Conservation (phyloP, 73 alveolate species). For the Paramecium biaurelia region DNA sequence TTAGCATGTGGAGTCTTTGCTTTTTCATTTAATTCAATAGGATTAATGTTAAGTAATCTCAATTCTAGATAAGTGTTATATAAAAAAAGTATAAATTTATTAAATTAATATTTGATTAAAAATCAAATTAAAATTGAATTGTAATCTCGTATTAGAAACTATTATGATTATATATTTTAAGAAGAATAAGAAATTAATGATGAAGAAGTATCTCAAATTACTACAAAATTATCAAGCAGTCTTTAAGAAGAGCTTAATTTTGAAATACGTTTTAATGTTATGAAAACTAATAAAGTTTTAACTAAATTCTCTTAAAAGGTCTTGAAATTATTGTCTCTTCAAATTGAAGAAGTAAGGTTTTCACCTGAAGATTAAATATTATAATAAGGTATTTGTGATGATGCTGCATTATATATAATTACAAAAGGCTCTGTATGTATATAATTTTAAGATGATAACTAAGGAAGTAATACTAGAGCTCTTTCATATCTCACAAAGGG, state of each 20-base stretch:
- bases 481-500: conserved; percentile 35
- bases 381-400: conserved; percentile 30
- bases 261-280: conserved; percentile 30
- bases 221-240: conserved; percentile 7
- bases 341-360: conserved; percentile 44
- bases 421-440: conserved; percentile 34
- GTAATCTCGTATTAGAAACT: conserved; percentile 70
- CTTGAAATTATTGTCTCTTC: neutral
- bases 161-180: conserved; percentile 75
- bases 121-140: conserved; percentile 73
- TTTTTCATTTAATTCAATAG: conserved; percentile 80
- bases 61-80: conserved; percentile 63
- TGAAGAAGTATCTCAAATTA: conserved; percentile 43
- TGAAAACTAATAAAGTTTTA: neutral
- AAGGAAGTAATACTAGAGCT: neutral
- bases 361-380: conserved; percentile 55
- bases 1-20: conserved; percentile 90
- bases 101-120: conserved; percentile 66
- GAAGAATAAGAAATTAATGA: conserved; percentile 43
- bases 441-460: neutral
- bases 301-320: neutral
- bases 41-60: conserved; percentile 67
- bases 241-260: conserved; percentile 11
- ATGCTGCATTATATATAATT: conserved; percentile 37
- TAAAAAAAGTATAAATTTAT: conserved; percentile 60